Base-by-base conservation (phyloP, 495 filamentous ascomycete genomes). In the Corynascus novoguineensis region DNA sequence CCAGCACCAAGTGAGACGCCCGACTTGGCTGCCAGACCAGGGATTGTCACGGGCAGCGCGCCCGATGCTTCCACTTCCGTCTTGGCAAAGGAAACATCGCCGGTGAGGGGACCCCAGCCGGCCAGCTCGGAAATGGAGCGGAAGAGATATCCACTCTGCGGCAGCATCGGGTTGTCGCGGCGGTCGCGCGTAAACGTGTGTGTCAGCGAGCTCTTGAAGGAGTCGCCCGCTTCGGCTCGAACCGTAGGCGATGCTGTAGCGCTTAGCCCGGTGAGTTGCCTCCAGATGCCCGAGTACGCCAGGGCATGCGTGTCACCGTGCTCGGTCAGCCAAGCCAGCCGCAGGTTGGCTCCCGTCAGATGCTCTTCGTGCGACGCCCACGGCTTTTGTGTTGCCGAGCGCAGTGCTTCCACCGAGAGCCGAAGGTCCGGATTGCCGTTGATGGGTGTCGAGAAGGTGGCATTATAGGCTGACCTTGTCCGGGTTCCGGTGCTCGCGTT, bases 361-460 rank as follows among this genome's bases (percentile, higher is more conserved):
- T 83, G 83, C 72, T 97, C 95, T 59, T 96, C 92, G 64, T 98
- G 92, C 55, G 87, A 92, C 4, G 93, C 89, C 85, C 88, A 97
- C 14, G 83, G 79, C 65, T 96, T 96, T 58, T 89, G 81, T 4
- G 89, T 93, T 11, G 86, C 82, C 59, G 87, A 92, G 24, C 85
- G 83, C 42, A 93, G 78, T 2, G 79, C 90, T 59, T 92, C 90
- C 47, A 95, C 55, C 59, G 89, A 82, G 32, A 87, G 75, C 42
- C 83, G 79, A 45, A 92, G 73, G 62, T 93, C 84, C 0, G 93
- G 92, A 71, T 96, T 86, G 66, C 86, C 85, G 55, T 70, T 68
- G 46, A 97, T 72, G 0, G 93, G 93, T 0, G 90, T 81, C 38
- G 87, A 83, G 58, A 97, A 91, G 55, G 79, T 82, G 53, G 88